phyloP scores from a whole-genome alignment of 2,329 filamentous ascomycete genomes.

The Davidsoniella neocaledoniae region DNA sequence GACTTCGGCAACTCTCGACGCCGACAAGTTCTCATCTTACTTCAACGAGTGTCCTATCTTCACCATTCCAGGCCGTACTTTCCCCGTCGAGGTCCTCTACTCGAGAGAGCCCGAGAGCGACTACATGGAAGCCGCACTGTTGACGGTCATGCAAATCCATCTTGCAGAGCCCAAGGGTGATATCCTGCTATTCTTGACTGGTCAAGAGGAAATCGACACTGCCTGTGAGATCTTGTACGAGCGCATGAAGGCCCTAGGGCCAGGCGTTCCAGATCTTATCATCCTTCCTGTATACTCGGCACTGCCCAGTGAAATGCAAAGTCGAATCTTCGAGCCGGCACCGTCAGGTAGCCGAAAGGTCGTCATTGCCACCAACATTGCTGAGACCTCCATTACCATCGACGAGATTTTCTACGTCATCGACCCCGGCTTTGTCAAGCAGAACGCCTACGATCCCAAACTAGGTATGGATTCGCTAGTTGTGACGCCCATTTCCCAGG shows the following conservation, averaged over 20 bases:
- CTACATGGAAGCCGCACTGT: constrained; percentile 84
- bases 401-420: constrained; percentile 96
- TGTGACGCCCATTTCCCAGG: constrained; percentile 90
- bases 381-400: constrained; percentile 94
- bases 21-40: constrained; percentile 92
- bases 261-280: constrained; percentile 76
- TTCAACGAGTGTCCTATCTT: constrained; percentile 96
- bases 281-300: constrained; percentile 95
- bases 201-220: constrained; percentile 95
- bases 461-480: constrained; percentile 94
- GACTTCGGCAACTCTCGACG: constrained; percentile 88
- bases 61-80: constrained; percentile 87
- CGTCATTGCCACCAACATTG: constrained; percentile 95
- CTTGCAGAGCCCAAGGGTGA: constrained; percentile 82
- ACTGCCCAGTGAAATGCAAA: constrained; percentile 84
- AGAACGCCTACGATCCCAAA: constrained; percentile 92
- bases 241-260: constrained; percentile 87
- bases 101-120: constrained; percentile 89
- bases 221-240: constrained; percentile 84
- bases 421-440: constrained; percentile 94
- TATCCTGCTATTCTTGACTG: constrained; percentile 91
- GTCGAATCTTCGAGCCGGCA: constrained; percentile 83
- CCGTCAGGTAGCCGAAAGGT: constrained; percentile 78
- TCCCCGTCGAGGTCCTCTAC: constrained; percentile 90
- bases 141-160: constrained; percentile 97